A percentile compares a stretch with the other conserved stretches of the same genome.
phyloP scores from a whole-genome alignment of 1,284 basidiomycete species.

The Porodaedalea pini region DNA sequence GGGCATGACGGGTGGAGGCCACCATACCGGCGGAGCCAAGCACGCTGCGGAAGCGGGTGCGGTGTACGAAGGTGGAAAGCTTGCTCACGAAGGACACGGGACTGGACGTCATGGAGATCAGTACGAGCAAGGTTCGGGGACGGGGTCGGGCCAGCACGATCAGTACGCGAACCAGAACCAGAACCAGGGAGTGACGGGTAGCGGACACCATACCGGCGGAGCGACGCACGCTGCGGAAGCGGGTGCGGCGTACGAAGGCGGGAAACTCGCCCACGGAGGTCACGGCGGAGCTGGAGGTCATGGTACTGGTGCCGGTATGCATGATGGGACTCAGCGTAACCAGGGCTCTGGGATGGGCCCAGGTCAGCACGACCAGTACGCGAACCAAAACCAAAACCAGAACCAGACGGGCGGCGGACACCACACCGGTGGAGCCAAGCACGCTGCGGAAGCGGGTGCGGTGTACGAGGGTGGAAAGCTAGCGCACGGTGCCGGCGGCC shows the following conservation, averaged over 20 bases:
- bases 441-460: constrained; percentile 3
- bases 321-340: not conserved
- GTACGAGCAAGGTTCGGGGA: not conserved
- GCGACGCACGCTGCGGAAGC: not conserved
- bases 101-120: not conserved
- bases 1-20: not conserved
- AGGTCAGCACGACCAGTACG: not conserved
- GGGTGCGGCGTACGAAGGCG: not conserved
- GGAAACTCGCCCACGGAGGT: not conserved
- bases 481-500: too few relatives aligned
- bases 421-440: not conserved
- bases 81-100: not conserved
- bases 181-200: not conserved
- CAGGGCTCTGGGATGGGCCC: not conserved
- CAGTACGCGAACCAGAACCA: not conserved
- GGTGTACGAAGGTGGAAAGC: not conserved
- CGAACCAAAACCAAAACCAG: not conserved
- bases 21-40: not conserved
- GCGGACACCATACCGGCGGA: not conserved
- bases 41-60: constrained; percentile 4
- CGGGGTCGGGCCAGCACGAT: not conserved
- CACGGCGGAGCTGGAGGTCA: not conserved
- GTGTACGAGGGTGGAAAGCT: constrained; percentile 2
- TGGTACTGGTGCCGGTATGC: too few relatives aligned
- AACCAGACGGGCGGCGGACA: not conserved